A percentile compares a stretch with the other conserved stretches of the same genome.
phyloP scores from a whole-genome alignment of 179 eudicot genomes.

The Camellia oleifera region DNA sequence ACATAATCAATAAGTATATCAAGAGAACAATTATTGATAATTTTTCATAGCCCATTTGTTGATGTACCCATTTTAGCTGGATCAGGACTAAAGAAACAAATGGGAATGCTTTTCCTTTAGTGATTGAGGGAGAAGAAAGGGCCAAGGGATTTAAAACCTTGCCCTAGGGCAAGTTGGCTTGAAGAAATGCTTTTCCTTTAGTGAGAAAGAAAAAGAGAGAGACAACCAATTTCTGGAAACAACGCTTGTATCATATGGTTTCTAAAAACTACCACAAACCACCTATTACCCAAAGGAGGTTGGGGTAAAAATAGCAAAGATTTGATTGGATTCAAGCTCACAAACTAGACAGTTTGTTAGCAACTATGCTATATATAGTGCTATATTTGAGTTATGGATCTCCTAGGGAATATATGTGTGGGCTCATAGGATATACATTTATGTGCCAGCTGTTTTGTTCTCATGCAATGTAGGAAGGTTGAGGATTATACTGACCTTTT shows the following conservation, averaged over 20 bases:
- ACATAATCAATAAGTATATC: not conserved
- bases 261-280: not conserved
- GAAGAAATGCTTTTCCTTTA: not conserved
- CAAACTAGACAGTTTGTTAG: not conserved
- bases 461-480: not conserved
- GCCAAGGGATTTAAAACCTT: not conserved
- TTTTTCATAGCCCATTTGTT: not conserved
- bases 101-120: not conserved
- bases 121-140: not conserved
- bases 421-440: not conserved
- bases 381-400: not conserved
- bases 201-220: not conserved
- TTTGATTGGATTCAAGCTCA: not conserved
- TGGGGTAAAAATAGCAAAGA: slow-evolving; percentile 7
- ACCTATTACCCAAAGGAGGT: not conserved
- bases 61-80: not conserved
- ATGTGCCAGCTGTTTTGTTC: not conserved
- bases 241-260: not conserved
- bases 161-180: slow-evolving; percentile 17
- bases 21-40: not conserved
- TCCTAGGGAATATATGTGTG: not conserved
- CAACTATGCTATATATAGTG: not conserved
- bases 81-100: not conserved
- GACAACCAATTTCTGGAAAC: not conserved
- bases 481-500: not conserved